Base-by-base conservation (phyloP, 768 basidiomycete genomes). In the Lyophyllum atratum region DNA sequence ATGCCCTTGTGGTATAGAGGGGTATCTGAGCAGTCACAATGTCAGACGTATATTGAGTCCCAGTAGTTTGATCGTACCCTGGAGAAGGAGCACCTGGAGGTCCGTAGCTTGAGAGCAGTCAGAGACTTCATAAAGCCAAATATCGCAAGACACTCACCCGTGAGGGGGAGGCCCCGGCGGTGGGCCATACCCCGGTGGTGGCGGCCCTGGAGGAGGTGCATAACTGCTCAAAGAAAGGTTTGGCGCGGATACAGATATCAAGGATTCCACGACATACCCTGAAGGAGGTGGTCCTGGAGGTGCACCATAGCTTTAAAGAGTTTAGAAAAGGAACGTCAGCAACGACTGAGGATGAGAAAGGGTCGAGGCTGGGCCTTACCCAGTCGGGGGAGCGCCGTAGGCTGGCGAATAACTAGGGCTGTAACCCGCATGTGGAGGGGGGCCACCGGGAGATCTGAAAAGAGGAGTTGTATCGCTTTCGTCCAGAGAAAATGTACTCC, bases 401-500 rank as follows among this genome's bases (percentile, higher is more conserved):
- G 74, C 69, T 25, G 79, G 75, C 14, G 74, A 66, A 58, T 81
- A 81, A n/a, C 74, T 69, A 14, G 77, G 73, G 60, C 67, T 73
- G 58, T 74, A 76, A 5, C 75, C 77, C 24, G 67, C 1, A 19
- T 54, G 47, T 21, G 54, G 33, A 34, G 54, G 21, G 7, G 61
- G 58, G 14, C 43, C 42, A 17, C 43, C 49, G 6, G 54, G 26
- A 5, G 49, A 49, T 47, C 60, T 58, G 10, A 7, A 42, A 34
- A 7, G 1, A 48, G 21, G 9, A 24, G 28, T 53, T 8, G 56
- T n/a, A 28, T 28, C 31, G 14, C 7, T 14, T 19, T 9, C 12
- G 17, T 6, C 14, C 26, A 4, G 15, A 24, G 43, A 19, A 9
- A 22, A 44, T 25, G 37, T n/a, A 25, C 33, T 29, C 28, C 51